Percentiles rank a stretch among this genome's conserved stretches.
phyloP scores from a whole-genome alignment of 768 basidiomycete species.

The Naganishia vaughanmartiniae region DNA sequence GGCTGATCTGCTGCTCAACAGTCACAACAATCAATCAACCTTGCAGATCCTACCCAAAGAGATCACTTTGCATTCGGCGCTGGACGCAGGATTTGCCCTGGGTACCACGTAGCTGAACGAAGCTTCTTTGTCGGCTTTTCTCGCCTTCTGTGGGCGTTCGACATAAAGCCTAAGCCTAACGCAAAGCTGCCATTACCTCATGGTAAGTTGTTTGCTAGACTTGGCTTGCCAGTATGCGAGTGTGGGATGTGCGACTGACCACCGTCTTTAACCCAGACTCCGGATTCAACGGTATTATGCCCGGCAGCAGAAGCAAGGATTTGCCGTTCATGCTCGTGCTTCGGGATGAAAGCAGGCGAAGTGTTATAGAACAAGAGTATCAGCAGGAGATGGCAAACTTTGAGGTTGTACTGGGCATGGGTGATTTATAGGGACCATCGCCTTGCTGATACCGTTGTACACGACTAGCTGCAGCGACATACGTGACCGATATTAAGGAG shows the following conservation, averaged over 20 bases:
- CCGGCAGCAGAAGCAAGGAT: not conserved
- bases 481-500: too few species aligned
- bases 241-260: not conserved
- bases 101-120: not conserved
- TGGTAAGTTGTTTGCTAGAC: not conserved
- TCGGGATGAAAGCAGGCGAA: not conserved
- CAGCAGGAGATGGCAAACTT: not conserved
- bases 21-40: slow-evolving; percentile 1
- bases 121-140: not conserved
- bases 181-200: not conserved
- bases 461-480: too few species aligned
- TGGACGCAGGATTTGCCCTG: not conserved
- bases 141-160: not conserved
- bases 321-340: not conserved
- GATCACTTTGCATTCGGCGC: not conserved
- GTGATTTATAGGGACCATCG: not conserved
- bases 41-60: not conserved
- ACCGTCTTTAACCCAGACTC: not conserved
- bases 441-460: not conserved
- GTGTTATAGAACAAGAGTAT: not conserved
- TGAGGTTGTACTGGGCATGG: not conserved
- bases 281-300: slow-evolving; percentile 9
- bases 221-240: not conserved
- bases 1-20: not conserved
- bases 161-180: not conserved